Evolutionary conservation across 257 asterid genomes (phyloP).

Genomic region (Avicennia marina): DNA sequence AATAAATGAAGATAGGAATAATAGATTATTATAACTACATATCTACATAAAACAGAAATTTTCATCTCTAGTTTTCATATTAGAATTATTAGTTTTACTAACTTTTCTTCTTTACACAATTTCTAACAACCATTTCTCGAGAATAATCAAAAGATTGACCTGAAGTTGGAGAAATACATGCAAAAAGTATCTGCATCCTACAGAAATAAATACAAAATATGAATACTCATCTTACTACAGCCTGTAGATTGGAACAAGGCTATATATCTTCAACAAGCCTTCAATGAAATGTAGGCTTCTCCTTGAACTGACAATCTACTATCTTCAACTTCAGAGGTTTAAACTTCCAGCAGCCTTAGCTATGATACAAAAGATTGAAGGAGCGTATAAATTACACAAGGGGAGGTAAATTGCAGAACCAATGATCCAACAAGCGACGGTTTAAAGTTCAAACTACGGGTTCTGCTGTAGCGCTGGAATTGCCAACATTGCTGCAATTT

Average conservation of each 20-base stretch:
- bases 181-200: not conserved
- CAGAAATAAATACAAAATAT: not conserved
- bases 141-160: not conserved
- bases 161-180: not conserved
- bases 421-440: not conserved
- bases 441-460: constrained; percentile 27
- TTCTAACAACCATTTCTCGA: constrained; percentile 5
- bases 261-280: constrained; percentile 15
- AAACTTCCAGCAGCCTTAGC: not conserved
- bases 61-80: not conserved
- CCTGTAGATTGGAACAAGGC: constrained; percentile 7
- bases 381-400: not conserved
- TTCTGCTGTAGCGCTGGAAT: constrained; percentile 24
- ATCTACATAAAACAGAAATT: not conserved
- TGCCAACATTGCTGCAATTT: constrained; percentile 20
- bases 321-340: not conserved
- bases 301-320: not conserved
- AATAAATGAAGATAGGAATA: too few relatives aligned
- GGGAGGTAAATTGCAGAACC: too few relatives aligned
- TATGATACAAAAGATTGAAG: not conserved
- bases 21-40: too few relatives aligned
- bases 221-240: not conserved
- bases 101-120: constrained; percentile 12
- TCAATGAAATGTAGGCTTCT: constrained; percentile 13
- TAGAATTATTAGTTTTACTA: not conserved